Evolutionary conservation across 2,329 filamentous ascomycete genomes (phyloP).

Genomic region (Drechslera avenae): DNA sequence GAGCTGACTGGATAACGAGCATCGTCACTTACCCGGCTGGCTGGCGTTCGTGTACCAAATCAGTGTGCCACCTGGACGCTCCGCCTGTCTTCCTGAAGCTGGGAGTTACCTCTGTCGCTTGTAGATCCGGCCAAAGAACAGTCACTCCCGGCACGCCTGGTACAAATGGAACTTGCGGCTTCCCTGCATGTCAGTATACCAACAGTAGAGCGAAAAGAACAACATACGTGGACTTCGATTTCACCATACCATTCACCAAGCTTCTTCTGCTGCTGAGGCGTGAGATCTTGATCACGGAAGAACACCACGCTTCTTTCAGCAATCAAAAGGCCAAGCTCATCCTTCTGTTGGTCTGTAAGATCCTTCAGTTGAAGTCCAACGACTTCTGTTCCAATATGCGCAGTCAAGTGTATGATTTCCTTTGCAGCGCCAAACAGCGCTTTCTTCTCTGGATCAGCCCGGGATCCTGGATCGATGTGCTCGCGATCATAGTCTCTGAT

Average conservation of each 20-base stretch:
- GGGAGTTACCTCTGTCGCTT: slow-evolving; percentile 64
- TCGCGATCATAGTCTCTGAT: slow-evolving; percentile 59
- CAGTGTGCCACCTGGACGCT: slow-evolving; percentile 71
- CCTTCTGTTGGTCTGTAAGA: slow-evolving; percentile 54
- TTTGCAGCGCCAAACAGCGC: slow-evolving; percentile 41
- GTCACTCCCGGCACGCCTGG: slow-evolving; percentile 67
- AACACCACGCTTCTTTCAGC: slow-evolving; percentile 54
- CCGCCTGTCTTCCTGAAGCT: slow-evolving; percentile 71
- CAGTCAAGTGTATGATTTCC: slow-evolving; percentile 51
- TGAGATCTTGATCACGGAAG: slow-evolving; percentile 57
- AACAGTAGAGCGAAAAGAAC: neutral
- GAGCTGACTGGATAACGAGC: neutral
- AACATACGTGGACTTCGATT: slow-evolving; percentile 69
- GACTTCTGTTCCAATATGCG: slow-evolving; percentile 47
- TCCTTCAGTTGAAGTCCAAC: slow-evolving; percentile 55
- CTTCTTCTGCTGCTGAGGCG: slow-evolving; percentile 38
- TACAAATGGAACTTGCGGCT: slow-evolving; percentile 74
- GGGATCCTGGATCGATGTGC: slow-evolving; percentile 47
- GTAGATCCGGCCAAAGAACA: slow-evolving; percentile 73
- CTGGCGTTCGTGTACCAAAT: slow-evolving; percentile 72
- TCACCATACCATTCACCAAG: slow-evolving; percentile 52
- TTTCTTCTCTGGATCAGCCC: slow-evolving; percentile 59
- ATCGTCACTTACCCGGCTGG: slow-evolving; percentile 59
- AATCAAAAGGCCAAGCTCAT: slow-evolving; percentile 55
- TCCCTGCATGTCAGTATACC: neutral